Percentiles rank a stretch among this genome's conserved stretches.
Conservation (phyloP, 2,329 filamentous ascomycete species). For the Trichoderma polysporum region DNA sequence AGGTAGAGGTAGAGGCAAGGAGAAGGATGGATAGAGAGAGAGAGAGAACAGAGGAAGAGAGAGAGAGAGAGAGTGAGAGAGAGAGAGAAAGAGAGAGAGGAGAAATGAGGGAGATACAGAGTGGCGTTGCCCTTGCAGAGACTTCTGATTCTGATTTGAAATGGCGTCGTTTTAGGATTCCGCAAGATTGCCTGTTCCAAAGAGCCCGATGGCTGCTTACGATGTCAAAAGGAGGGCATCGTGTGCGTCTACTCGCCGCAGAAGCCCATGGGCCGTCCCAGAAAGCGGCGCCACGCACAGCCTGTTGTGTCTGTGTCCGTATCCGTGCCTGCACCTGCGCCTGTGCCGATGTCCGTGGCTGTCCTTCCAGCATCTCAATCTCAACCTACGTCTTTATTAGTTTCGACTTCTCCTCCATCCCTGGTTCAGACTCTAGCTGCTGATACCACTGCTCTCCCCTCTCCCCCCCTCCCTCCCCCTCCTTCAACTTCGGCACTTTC, state of each 20-base stretch:
- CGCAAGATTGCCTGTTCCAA: constrained; percentile 67
- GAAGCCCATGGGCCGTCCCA: constrained; percentile 65
- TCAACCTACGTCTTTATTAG: not conserved
- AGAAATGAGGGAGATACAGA: no score
- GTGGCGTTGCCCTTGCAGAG: constrained; percentile 24
- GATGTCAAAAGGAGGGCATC: constrained; percentile 58
- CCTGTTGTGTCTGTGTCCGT: not conserved
- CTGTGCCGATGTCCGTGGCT: not conserved
- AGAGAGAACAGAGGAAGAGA: not conserved
- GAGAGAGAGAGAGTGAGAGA: not conserved
- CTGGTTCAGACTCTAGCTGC: not conserved
- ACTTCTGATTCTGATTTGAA: constrained; percentile 28
- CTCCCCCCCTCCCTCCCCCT: not conserved
- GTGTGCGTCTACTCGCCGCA: constrained; percentile 62
- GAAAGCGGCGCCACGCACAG: constrained; percentile 50
- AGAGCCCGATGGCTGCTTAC: constrained; percentile 57
- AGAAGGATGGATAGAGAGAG: not conserved
- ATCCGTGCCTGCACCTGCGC: not conserved
- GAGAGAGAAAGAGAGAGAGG: not conserved
- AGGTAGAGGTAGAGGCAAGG: not conserved
- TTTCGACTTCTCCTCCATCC: not conserved
- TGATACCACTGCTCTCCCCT: not conserved
- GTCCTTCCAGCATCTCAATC: not conserved
- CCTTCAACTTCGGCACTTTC: not conserved
- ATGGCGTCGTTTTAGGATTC: constrained; percentile 44